Evolutionary conservation across 257 asterid species (phyloP).

Genomic region (Forsythia viridissima): DNA sequence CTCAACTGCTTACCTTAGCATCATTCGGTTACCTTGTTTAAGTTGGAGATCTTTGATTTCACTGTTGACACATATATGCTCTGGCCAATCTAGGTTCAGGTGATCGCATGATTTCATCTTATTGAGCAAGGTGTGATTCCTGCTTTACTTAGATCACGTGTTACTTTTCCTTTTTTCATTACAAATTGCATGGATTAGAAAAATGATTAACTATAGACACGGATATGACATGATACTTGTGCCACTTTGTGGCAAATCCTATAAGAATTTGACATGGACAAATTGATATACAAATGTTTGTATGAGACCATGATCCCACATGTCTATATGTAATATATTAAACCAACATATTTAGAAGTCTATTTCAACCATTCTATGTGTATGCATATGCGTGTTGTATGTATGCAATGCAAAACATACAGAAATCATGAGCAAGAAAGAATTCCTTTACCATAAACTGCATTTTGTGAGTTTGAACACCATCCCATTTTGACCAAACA

Average conservation of each 20-base stretch:
- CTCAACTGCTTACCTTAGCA: background rate
- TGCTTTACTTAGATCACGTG: background rate
- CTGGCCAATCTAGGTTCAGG: background rate
- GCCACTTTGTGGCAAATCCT: background rate
- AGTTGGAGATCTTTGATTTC: background rate
- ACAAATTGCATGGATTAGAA: background rate
- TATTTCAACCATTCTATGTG: background rate
- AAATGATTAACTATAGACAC: background rate
- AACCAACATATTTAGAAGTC: background rate
- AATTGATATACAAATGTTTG: background rate
- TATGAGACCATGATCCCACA: background rate
- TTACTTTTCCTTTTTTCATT: background rate
- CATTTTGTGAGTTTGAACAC: too few species aligned
- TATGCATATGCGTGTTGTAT: background rate
- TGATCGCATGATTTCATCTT: background rate
- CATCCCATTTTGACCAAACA: too few species aligned
- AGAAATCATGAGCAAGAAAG: too few species aligned
- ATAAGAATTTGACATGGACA: background rate
- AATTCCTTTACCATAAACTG: too few species aligned
- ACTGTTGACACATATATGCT: background rate
- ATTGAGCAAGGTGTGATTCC: background rate
- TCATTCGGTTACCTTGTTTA: background rate
- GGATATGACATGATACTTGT: background rate
- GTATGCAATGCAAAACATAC: background rate
- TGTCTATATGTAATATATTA: background rate